A percentile compares a stretch with the other conserved stretches of the same genome.
phyloP scores from a whole-genome alignment of 306 rosid genomes.

The Acmispon strigosus region DNA sequence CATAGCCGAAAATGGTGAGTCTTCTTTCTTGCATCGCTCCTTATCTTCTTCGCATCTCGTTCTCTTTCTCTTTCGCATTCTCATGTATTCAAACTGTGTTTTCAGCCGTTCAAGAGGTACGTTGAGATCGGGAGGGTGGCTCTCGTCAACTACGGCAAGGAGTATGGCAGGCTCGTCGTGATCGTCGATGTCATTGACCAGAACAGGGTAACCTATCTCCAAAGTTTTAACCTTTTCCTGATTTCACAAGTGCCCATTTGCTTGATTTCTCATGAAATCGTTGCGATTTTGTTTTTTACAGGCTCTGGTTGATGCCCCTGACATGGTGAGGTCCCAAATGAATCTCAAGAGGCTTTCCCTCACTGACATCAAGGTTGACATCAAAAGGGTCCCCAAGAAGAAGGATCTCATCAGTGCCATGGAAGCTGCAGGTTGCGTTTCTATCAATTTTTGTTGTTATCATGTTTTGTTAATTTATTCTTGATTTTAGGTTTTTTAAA shows the following conservation, averaged over 20 bases:
- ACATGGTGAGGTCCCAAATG: slow-evolving; percentile 68
- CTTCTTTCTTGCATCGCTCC: not conserved
- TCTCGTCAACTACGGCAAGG: slow-evolving; percentile 82
- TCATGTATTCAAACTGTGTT: not conserved
- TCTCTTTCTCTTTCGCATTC: not conserved
- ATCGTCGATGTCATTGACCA: slow-evolving; percentile 93
- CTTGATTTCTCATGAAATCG: not conserved
- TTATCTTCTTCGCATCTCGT: not conserved
- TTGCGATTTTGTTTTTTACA: not conserved
- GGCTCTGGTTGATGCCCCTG: slow-evolving; percentile 97
- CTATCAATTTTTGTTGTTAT: not conserved
- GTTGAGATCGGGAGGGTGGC: slow-evolving; percentile 95
- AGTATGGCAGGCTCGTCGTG: slow-evolving; percentile 85
- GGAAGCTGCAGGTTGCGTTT: slow-evolving; percentile 66
- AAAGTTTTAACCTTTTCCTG: not conserved
- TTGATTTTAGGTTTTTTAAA: not conserved
- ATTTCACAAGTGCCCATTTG: not conserved
- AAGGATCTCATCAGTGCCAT: slow-evolving; percentile 83
- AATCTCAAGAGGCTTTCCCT: slow-evolving; percentile 92
- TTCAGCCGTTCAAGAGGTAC: slow-evolving; percentile 87
- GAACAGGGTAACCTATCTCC: slow-evolving; percentile 41
- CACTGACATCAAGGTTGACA: slow-evolving; percentile 85
- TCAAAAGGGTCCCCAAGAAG: slow-evolving; percentile 88
- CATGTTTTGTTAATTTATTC: not conserved
- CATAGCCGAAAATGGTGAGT: slow-evolving; percentile 21